Base-by-base conservation (phyloP, 2,329 filamentous ascomycete species). In the Cladosporium sp. region DNA sequence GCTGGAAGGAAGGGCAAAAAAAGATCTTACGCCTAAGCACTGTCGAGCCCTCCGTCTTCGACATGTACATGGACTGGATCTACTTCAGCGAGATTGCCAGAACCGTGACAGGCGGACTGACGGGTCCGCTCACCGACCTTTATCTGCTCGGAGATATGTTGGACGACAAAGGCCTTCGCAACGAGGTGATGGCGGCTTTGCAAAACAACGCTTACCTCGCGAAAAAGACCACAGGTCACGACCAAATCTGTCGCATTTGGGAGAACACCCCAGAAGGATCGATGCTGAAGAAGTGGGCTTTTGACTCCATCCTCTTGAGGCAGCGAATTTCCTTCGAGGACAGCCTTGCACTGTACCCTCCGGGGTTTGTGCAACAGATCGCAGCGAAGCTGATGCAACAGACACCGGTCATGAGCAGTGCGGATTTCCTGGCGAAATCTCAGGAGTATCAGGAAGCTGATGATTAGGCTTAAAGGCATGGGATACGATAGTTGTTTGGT, bases 61-160 rank as follows among this genome's bases (percentile, higher is more conserved):
- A 61, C 21, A 5, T 23, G 3, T 65, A 61, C 46, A 25, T 60
- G 14, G 18, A 61, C 7, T 61, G 57, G 63, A 13, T 53, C 43
- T 65, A 65, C 32, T 53, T 23, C 11, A 14, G 25, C 18, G 46
- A 23, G 26, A 23, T 49, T 5, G 21, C 46, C 13, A 2, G 13
- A 5, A 25, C 26, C 4, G 10, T 6, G 21, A 49, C 23, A 25
- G 23, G 4, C 5, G 5, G 3, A 4, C 8, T 1, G 14, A 16
- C 5, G 11, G 2, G 4, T 2, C 5, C 11, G 10, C 34, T 59
- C 36, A 28, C 48, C 6, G 2, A n/a, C 11, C 26, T 43, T 23
- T 59, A 46, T 23, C 3, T 48, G 13, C 57, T 59, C 23, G 57
- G 28, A 25, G 57, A 59, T 30, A 14, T 43, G 32, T 1, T 59